Conservation (phyloP, 139 green algal species). For the Tetradesmus obliquus region DNA sequence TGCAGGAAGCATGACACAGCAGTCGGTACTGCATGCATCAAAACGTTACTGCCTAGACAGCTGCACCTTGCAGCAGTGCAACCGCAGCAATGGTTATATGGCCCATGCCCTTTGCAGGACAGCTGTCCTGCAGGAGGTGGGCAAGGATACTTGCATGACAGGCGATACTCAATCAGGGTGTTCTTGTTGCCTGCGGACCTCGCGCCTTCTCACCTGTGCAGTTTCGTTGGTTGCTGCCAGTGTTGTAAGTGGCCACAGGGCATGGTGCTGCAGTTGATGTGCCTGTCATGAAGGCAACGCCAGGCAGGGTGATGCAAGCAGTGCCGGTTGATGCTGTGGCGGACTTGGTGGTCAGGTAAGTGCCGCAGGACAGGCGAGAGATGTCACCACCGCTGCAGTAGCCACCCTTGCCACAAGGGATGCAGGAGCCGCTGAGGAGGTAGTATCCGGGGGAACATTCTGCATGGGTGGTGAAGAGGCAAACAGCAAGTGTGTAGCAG, state of each 20-base stretch:
- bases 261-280: not conserved
- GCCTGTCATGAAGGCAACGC: not conserved
- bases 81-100: not conserved
- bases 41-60: not conserved
- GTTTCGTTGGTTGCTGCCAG: not conserved
- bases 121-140: too few relatives aligned
- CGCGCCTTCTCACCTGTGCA: not conserved
- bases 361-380: not conserved
- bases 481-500: not conserved
- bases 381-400: not conserved
- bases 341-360: not conserved
- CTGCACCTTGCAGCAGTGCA: not conserved
- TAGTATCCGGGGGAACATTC: not conserved
- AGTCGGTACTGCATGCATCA: not conserved
- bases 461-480: not conserved
- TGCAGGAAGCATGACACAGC: not conserved
- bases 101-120: too few relatives aligned
- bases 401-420: not conserved
- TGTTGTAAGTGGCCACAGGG: not conserved
- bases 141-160: too few relatives aligned
- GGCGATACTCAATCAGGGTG: too few relatives aligned
- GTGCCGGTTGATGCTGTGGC: not conserved
- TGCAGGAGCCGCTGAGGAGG: not conserved
- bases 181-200: not conserved
- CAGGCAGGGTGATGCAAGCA: slow-evolving; percentile 22